These are phyloP conservation scores for Aristolochia contorta DNA, from an alignment of 164 flowering plant species.

Conservation along the genomic window DNA sequence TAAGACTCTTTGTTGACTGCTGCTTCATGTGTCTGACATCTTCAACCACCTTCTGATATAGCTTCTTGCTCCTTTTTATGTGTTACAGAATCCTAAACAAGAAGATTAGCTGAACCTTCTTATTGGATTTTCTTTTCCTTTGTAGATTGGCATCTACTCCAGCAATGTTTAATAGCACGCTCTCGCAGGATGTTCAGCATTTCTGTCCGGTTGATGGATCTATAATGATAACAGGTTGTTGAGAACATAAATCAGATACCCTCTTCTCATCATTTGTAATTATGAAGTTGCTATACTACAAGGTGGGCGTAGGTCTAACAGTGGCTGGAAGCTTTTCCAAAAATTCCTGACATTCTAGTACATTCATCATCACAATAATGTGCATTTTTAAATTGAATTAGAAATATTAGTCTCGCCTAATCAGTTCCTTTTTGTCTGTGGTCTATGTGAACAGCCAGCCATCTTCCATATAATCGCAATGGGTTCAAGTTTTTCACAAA, in stretches of 20 bases:
- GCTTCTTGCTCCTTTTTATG: neutral
- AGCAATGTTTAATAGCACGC: slow-evolving; percentile 95
- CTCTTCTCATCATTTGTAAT: neutral
- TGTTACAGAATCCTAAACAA: too few species aligned
- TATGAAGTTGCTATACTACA: too few species aligned
- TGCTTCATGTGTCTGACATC: neutral
- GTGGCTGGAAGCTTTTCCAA: too few species aligned
- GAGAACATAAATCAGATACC: neutral
- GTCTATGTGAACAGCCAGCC: slow-evolving; percentile 68
- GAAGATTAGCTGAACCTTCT: neutral
- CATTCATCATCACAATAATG: too few species aligned
- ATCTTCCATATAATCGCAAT: slow-evolving; percentile 95
- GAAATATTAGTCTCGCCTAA: too few species aligned
- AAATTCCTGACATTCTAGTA: neutral
- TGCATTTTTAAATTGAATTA: too few species aligned
- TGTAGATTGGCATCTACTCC: slow-evolving; percentile 94
- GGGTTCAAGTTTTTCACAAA: slow-evolving; percentile 93
- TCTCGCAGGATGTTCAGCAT: slow-evolving; percentile 54
- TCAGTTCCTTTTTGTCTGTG: neutral
- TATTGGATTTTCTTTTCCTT: slow-evolving; percentile 3
- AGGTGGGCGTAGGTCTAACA: too few species aligned
- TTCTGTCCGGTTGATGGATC: slow-evolving; percentile 90
- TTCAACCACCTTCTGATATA: neutral
- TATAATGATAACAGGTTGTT: slow-evolving; percentile 92
- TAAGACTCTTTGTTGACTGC: too few species aligned